Conservation (phyloP, 495 filamentous ascomycete genomes). For the Aspergillus bertholletiae region DNA sequence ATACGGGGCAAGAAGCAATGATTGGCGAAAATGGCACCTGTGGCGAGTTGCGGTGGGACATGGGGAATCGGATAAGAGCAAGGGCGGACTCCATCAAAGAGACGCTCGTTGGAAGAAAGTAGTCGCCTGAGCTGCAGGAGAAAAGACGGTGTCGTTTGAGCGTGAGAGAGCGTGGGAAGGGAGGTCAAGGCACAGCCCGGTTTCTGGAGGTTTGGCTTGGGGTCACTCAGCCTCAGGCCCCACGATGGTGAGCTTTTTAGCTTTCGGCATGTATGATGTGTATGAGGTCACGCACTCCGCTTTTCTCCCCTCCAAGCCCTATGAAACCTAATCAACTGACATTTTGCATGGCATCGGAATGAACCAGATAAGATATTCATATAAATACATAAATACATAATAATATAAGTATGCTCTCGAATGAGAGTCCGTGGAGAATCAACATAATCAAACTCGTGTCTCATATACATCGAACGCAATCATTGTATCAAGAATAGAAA, state of each 20-base stretch:
- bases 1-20: slow-evolving; percentile 4
- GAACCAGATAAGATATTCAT: neutral
- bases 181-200: neutral
- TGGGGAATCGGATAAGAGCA: neutral
- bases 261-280: neutral
- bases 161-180: neutral
- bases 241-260: neutral
- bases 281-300: neutral
- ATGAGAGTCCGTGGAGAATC: slow-evolving; percentile 27
- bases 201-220: neutral
- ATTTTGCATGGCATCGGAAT: no score
- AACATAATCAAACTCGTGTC: slow-evolving; percentile 23
- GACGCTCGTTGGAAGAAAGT: neutral
- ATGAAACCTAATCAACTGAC: no score
- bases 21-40: slow-evolving; percentile 7
- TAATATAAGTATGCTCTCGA: slow-evolving; percentile 24
- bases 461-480: slow-evolving; percentile 17
- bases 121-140: slow-evolving; percentile 1
- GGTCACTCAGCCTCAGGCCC: neutral
- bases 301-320: no score
- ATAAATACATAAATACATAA: slow-evolving; percentile 1
- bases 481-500: slow-evolving; percentile 1
- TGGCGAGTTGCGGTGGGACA: slow-evolving; percentile 14
- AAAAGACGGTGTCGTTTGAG: neutral
- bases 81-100: neutral